A percentile compares a stretch with the other conserved stretches of the same genome.
These are phyloP conservation scores for Puccinia hordei DNA, from an alignment of 1,284 basidiomycete species.

Conservation along the genomic window DNA sequence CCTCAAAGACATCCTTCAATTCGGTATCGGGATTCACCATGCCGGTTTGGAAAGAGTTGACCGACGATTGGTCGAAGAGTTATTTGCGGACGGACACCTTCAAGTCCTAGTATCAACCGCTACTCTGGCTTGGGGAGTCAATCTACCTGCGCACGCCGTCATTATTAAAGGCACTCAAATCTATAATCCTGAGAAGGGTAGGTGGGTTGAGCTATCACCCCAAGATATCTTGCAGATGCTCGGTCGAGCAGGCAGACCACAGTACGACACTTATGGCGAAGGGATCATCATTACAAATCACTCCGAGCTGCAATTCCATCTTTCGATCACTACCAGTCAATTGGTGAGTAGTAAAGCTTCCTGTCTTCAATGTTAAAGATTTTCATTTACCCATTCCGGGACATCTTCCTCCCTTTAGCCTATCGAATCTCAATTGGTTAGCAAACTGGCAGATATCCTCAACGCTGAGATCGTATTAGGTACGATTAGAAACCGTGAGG, in stretches of 20 bases:
- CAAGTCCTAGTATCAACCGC: slow-evolving; percentile 97
- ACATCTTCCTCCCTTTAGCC: slow-evolving; percentile 63
- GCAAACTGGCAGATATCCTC: slow-evolving; percentile 88
- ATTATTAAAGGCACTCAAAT: slow-evolving; percentile 99
- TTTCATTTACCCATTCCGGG: slow-evolving; percentile 48
- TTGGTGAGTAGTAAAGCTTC: slow-evolving; percentile 59
- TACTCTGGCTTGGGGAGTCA: slow-evolving; percentile 99
- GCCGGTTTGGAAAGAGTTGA: slow-evolving; percentile 98
- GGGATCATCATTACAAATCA: slow-evolving; percentile 99
- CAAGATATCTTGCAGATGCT: slow-evolving; percentile 99
- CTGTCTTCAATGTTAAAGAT: not conserved
- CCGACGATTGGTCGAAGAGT: slow-evolving; percentile 86
- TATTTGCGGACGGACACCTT: slow-evolving; percentile 88
- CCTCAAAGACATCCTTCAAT: slow-evolving; percentile 86
- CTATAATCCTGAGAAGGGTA: slow-evolving; percentile 97
- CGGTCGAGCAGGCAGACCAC: slow-evolving; percentile 93
- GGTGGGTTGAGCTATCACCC: slow-evolving; percentile 92
- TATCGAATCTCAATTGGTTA: slow-evolving; percentile 93
- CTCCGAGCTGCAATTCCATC: slow-evolving; percentile 92
- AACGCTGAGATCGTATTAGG: slow-evolving; percentile 98
- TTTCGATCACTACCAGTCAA: slow-evolving; percentile 90
- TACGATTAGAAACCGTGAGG: slow-evolving; percentile 90
- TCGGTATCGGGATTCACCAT: slow-evolving; percentile 97
- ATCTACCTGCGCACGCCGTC: slow-evolving; percentile 94
- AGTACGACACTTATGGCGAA: slow-evolving; percentile 96